Base-by-base conservation (phyloP, 345 rosid species). In the Boechera divaricarpa region DNA sequence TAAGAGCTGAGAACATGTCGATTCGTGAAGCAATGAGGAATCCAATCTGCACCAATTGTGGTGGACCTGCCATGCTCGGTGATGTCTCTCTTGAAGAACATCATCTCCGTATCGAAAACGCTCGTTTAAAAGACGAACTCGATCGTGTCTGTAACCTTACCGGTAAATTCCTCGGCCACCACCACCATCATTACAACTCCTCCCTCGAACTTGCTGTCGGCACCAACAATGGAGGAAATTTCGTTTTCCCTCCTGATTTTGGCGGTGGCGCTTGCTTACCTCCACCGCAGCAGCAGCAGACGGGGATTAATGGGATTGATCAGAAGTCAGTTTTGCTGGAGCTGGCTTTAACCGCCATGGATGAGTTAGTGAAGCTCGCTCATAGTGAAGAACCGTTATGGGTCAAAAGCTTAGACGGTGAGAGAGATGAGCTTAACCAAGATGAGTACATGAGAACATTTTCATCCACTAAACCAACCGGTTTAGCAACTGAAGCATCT, bases 11-110 rank as follows among this genome's bases (percentile, higher is more conserved):
- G 33, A 95, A 95, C 81, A 85, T 95, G 92, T 81, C 98, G 10
- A 92, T 95, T n/a, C 84, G 97, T 41, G 97, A 95, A 29, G 97
- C 97, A 5, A 93, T 93, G 98, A 83, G 94, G 67, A 91, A 86
- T 68, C 97, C 98, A 47, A 87, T 87, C 24, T 95, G 99, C 80
- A 83, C 82, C 29, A 91, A 83, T 78, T 95, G 99, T 49, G 99
- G 98, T 8, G 94, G 96, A 63, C 91, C 97, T 13, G 94, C 97
- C 21, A 85, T 92, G 21, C 87, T 90, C 1, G 96, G 97, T 3
- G 96, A 95, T 29, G 81, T 95, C 24, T 91, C 99, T 15, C 76
- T 91, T 0, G 97, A 95, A 65, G 98, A 95, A 63, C 98, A 95
- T 33, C 98, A 95, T 68, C 85, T 95, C 32, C 89, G 98, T 81